A percentile compares a stretch with the other conserved stretches of the same genome.
Evolutionary conservation across 805 yeast species (phyloP).

Genomic region (Kodamaea fukazawae): DNA sequence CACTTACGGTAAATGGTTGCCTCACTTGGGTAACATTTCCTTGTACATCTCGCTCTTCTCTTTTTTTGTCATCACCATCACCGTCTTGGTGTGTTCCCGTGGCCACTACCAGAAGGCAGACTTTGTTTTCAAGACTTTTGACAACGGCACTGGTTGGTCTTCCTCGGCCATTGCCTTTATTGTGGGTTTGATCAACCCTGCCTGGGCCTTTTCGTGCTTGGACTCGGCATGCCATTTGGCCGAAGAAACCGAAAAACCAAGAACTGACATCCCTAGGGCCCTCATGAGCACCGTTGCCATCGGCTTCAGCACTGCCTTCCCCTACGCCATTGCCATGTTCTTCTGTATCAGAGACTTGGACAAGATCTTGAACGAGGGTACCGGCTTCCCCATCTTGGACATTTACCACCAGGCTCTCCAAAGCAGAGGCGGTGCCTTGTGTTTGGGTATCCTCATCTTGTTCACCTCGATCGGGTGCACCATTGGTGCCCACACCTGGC

Average conservation of each 20-base stretch:
- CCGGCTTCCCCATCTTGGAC: conserved; percentile 42
- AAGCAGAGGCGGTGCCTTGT: conserved; percentile 34
- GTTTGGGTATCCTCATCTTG: conserved; percentile 34
- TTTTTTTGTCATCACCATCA: conserved; percentile 33
- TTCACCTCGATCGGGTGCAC: conserved; percentile 39
- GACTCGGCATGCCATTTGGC: conserved; percentile 43
- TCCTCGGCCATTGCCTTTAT: conserved; percentile 36
- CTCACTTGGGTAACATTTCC: conserved; percentile 32
- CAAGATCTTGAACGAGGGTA: conserved; percentile 24
- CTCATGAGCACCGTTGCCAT: conserved; percentile 40
- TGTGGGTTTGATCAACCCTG: conserved; percentile 38
- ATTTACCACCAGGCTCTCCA: conserved; percentile 39
- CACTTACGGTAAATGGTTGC: conserved; percentile 36
- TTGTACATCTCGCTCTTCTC: conserved; percentile 36
- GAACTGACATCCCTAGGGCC: conserved; percentile 38
- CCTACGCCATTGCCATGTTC: conserved; percentile 41
- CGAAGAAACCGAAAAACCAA: conserved; percentile 39
- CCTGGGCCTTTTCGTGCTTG: conserved; percentile 39
- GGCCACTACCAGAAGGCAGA: conserved; percentile 30
- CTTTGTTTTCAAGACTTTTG: conserved; percentile 23
- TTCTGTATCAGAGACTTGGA: conserved; percentile 34
- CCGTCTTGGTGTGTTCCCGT: conserved; percentile 38
- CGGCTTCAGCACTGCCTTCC: conserved; percentile 38
- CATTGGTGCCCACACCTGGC: conserved; percentile 42
- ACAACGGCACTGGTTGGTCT: conserved; percentile 29